Evolutionary conservation across 139 green algal genomes (phyloP).

Genomic region (Chlamydomonas sphaeroides): DNA sequence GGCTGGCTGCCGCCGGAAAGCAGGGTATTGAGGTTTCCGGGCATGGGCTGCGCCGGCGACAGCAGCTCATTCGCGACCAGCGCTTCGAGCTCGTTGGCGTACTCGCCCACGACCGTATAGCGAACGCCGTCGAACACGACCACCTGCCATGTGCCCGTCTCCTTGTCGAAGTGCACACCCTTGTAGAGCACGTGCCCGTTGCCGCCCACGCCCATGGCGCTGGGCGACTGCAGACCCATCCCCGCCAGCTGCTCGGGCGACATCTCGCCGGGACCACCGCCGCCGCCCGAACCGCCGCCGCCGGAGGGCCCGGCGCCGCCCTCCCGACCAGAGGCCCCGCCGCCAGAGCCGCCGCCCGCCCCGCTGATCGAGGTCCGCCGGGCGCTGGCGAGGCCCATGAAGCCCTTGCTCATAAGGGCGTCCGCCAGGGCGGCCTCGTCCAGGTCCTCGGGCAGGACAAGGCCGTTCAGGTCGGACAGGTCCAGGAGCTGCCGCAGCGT

Average conservation of each 20-base stretch:
- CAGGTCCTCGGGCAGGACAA: too few species aligned
- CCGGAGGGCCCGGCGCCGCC: not conserved
- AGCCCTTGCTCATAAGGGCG: slow-evolving; percentile 1
- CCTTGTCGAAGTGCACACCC: slow-evolving; percentile 51
- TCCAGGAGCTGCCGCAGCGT: slow-evolving; percentile 33
- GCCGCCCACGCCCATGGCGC: not conserved
- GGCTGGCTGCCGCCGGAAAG: not conserved
- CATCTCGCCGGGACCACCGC: not conserved
- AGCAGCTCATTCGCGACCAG: slow-evolving; percentile 57
- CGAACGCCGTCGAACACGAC: slow-evolving; percentile 42
- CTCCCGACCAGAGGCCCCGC: not conserved
- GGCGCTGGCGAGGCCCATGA: slow-evolving; percentile 24
- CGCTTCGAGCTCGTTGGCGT: slow-evolving; percentile 53
- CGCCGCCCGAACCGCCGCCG: not conserved
- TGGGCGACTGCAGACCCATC: slow-evolving; percentile 35
- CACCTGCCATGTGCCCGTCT: slow-evolving; percentile 40
- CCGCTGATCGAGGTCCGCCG: not conserved
- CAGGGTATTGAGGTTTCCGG: slow-evolving; percentile 10
- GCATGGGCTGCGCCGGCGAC: slow-evolving; percentile 38
- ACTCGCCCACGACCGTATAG: slow-evolving; percentile 45
- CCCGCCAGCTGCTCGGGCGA: slow-evolving; percentile 29
- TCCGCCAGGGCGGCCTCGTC: slow-evolving; percentile 21
- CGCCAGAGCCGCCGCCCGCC: not conserved
- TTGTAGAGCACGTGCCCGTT: slow-evolving; percentile 47
- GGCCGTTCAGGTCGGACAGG: not conserved